Percentiles rank a stretch among this genome's conserved stretches.
These are phyloP conservation scores for Besnoitia besnoiti DNA, from an alignment of 169 alveolate species.

Conservation along the genomic window DNA sequence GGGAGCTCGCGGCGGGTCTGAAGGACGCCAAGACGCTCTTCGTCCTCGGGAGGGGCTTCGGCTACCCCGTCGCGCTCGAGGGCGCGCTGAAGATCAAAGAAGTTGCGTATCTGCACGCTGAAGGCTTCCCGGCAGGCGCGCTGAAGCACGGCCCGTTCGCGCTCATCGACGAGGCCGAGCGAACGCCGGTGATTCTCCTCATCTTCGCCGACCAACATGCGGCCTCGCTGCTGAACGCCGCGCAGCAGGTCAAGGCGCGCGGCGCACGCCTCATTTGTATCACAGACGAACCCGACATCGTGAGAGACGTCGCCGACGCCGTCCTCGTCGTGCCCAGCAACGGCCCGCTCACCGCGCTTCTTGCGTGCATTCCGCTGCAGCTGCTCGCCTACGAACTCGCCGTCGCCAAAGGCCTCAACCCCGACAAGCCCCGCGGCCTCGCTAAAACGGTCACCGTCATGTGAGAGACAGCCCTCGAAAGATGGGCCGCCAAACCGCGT, in stretches of 20 bases:
- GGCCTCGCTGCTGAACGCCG: constrained; percentile 86
- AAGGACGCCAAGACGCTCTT: constrained; percentile 73
- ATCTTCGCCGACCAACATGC: constrained; percentile 88
- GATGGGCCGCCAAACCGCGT: no score
- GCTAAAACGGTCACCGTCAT: constrained; percentile 80
- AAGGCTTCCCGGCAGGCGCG: constrained; percentile 95
- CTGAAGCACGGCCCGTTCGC: constrained; percentile 97
- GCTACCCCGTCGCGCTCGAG: constrained; percentile 95
- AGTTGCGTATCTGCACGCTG: constrained; percentile 94
- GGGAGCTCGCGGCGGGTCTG: constrained; percentile 67
- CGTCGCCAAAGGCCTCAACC: constrained; percentile 76
- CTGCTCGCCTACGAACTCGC: constrained; percentile 72
- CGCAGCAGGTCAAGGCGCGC: constrained; percentile 93
- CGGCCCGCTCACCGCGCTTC: constrained; percentile 72
- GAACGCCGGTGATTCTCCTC: constrained; percentile 84
- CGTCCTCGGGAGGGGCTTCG: constrained; percentile 87
- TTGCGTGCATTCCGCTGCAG: constrained; percentile 71
- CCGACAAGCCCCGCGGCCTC: constrained; percentile 83
- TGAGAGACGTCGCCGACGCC: constrained; percentile 84
- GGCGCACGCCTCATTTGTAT: constrained; percentile 92
- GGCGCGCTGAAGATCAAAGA: constrained; percentile 98
- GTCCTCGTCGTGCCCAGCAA: constrained; percentile 73
- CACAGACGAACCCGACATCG: constrained; percentile 85
- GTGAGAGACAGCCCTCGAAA: no score
- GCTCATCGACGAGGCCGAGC: constrained; percentile 81